A percentile compares a stretch with the other conserved stretches of the same genome.
phyloP scores from a whole-genome alignment of 441 rosid species.

The Jatropha multifida region DNA sequence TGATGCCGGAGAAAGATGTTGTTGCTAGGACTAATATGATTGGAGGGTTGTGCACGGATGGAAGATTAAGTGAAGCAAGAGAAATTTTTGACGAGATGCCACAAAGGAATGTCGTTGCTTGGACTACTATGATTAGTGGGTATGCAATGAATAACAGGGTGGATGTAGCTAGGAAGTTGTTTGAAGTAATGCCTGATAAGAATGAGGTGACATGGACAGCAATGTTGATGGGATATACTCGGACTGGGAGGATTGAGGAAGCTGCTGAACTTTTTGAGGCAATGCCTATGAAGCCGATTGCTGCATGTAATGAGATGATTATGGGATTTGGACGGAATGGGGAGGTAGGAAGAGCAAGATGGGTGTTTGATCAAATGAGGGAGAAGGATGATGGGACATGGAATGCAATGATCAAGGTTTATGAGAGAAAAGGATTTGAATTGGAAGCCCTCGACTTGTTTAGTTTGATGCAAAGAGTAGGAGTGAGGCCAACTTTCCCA shows the following conservation, averaged over 20 bases:
- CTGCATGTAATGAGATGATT: conserved; percentile 65
- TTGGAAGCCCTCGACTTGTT: conserved; percentile 54
- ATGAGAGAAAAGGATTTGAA: conserved; percentile 59
- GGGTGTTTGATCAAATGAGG: conserved; percentile 44
- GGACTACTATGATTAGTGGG: conserved; percentile 68
- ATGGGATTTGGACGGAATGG: conserved; percentile 49
- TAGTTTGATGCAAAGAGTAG: conserved; percentile 49
- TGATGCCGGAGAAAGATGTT: conserved; percentile 66
- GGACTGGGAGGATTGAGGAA: conserved; percentile 52
- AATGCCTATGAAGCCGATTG: conserved; percentile 47
- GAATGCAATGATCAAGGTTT: conserved; percentile 59
- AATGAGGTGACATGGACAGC: conserved; percentile 71
- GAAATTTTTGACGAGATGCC: conserved; percentile 69
- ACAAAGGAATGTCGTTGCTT: conserved; percentile 50
- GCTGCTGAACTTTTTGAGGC: conserved; percentile 50
- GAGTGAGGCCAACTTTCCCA: conserved; percentile 48
- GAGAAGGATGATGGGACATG: conserved; percentile 57
- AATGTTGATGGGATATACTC: conserved; percentile 63
- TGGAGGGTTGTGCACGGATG: conserved; percentile 57
- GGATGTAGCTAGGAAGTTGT: conserved; percentile 67
- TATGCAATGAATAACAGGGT: conserved; percentile 47
- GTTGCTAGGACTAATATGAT: conserved; percentile 73
- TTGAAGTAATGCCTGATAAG: conserved; percentile 68
- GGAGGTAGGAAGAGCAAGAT: conserved; percentile 46
- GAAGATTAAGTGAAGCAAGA: conserved; percentile 54